These are phyloP conservation scores for Filosporella fistucella DNA, from an alignment of 495 filamentous ascomycete species.

Conservation along the genomic window DNA sequence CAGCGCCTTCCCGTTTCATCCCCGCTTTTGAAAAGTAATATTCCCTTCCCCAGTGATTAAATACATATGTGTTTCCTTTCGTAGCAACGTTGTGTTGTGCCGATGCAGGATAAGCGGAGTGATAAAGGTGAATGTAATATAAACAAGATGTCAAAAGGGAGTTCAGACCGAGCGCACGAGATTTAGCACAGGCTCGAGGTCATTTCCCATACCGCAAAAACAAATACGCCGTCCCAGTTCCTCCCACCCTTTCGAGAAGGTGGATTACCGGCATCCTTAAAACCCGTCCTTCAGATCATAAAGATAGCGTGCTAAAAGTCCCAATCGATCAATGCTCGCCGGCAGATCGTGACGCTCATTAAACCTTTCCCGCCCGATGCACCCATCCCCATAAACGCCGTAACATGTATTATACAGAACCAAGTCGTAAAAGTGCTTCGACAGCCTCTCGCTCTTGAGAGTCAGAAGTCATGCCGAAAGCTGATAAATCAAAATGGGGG, in stretches of 20 bases:
- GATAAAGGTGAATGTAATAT: conserved; percentile 17
- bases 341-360: conserved; percentile 26
- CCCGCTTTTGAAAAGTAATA: too few relatives aligned
- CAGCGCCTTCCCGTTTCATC: background rate
- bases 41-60: too few relatives aligned
- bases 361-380: conserved; percentile 16
- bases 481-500: conserved; percentile 42
- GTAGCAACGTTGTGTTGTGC: conserved; percentile 7
- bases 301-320: conserved; percentile 19
- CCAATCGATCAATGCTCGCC: conserved; percentile 27
- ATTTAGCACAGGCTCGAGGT: conserved; percentile 25
- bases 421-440: conserved; percentile 78
- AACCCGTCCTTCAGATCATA: conserved; percentile 20
- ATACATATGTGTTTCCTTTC: background rate
- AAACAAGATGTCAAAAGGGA: conserved; percentile 2
- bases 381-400: conserved; percentile 23
- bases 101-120: conserved; percentile 10
- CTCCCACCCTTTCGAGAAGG: conserved; percentile 18
- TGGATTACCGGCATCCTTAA: conserved; percentile 6
- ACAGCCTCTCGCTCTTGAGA: conserved; percentile 78
- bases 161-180: conserved; percentile 26
- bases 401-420: conserved; percentile 69
- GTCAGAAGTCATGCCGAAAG: conserved; percentile 48
- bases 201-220: conserved; percentile 5
- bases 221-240: conserved; percentile 12